Evolutionary conservation across 768 basidiomycete species (phyloP).

Genomic region (Termitomyces titanicus): DNA sequence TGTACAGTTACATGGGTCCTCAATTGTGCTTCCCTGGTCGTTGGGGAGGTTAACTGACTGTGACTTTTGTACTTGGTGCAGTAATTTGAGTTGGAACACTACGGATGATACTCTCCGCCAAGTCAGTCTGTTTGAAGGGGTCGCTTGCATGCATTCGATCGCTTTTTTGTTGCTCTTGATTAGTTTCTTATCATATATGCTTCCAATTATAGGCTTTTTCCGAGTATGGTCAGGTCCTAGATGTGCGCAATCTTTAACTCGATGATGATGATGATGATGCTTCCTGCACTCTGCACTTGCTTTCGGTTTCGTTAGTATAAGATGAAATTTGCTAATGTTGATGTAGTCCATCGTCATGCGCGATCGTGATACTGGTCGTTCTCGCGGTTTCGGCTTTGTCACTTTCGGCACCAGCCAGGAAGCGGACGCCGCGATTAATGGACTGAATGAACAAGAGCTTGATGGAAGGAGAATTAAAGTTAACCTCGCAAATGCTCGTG

Average conservation of each 20-base stretch:
- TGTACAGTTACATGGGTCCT: slow-evolving; percentile 48
- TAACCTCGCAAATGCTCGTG: slow-evolving; percentile 76
- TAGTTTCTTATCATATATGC: slow-evolving; percentile 49
- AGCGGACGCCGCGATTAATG: slow-evolving; percentile 73
- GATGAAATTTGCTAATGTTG: slow-evolving; percentile 36
- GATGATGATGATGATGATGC: too few species aligned
- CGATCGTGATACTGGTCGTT: slow-evolving; percentile 96
- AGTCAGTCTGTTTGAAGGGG: slow-evolving; percentile 64
- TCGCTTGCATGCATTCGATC: slow-evolving; percentile 26
- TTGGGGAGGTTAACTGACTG: slow-evolving; percentile 55
- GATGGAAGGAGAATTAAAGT: slow-evolving; percentile 91
- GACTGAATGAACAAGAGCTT: slow-evolving; percentile 86
- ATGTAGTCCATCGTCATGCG: slow-evolving; percentile 94
- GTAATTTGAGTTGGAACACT: slow-evolving; percentile 96
- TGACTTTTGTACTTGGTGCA: slow-evolving; percentile 52
- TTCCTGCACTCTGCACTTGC: slow-evolving; percentile 16
- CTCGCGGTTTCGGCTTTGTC: slow-evolving; percentile 96
- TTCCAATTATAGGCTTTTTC: slow-evolving; percentile 77
- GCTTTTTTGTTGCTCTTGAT: slow-evolving; percentile 27
- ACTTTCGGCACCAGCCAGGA: slow-evolving; percentile 61
- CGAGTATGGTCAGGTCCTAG: slow-evolving; percentile 76
- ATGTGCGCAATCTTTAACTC: slow-evolving; percentile 68
- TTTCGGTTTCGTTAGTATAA: slow-evolving; percentile 21
- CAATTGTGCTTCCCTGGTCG: slow-evolving; percentile 44
- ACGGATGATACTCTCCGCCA: slow-evolving; percentile 87